Conservation (phyloP, 2,329 filamentous ascomycete species). For the Elsinoe batatas region DNA sequence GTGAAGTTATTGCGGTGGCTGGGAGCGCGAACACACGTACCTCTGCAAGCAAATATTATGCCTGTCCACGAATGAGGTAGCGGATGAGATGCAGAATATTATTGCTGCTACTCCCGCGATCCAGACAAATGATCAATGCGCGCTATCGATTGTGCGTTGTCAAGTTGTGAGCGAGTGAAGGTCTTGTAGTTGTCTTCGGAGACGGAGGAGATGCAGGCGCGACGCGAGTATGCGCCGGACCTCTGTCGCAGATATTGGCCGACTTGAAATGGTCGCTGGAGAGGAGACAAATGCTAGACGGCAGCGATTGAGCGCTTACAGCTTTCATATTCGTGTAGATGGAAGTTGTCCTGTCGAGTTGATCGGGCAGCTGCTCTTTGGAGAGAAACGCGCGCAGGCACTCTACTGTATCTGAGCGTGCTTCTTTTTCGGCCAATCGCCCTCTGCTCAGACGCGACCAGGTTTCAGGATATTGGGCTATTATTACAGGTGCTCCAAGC, state of each 20-base stretch:
- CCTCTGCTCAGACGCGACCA: slow-evolving; percentile 10
- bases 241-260: background rate
- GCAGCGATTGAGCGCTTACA: slow-evolving; percentile 6
- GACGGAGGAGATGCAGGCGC: background rate
- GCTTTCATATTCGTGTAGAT: slow-evolving; percentile 6
- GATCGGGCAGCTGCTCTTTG: background rate
- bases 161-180: slow-evolving; percentile 1
- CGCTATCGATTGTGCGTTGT: background rate
- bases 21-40: slow-evolving; percentile 9
- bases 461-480: slow-evolving; percentile 10
- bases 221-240: background rate
- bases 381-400: background rate
- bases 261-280: background rate
- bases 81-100: background rate
- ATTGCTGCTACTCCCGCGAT: background rate
- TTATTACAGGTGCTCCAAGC: slow-evolving; percentile 8
- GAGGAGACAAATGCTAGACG: background rate
- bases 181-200: background rate
- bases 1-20: slow-evolving; percentile 1
- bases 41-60: background rate
- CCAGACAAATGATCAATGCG: background rate
- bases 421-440: background rate
- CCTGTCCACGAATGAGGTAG: slow-evolving; percentile 3
- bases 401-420: background rate
- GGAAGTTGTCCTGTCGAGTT: background rate